Evolutionary conservation across 2,329 filamentous ascomycete species (phyloP).

Genomic region (Cladosporium sp.): DNA sequence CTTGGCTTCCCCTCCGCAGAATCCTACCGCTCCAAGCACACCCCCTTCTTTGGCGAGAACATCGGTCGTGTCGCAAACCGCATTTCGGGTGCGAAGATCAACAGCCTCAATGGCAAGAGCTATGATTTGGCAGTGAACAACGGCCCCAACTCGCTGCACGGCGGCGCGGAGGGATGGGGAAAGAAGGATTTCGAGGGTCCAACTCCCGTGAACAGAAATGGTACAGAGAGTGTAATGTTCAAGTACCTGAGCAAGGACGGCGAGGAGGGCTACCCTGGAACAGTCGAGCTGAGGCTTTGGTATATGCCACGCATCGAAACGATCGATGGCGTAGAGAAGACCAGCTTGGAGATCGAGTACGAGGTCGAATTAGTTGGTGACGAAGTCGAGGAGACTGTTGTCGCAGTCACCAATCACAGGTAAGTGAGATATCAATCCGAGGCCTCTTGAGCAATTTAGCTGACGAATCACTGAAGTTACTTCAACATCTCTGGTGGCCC

Average conservation of each 20-base stretch:
- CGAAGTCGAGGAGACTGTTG: constrained; percentile 77
- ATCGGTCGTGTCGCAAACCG: constrained; percentile 84
- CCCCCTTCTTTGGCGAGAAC: constrained; percentile 83
- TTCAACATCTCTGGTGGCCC: constrained; percentile 63
- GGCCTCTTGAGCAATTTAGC: background rate
- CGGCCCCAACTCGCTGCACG: constrained; percentile 62
- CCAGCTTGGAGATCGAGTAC: constrained; percentile 80
- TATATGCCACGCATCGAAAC: constrained; percentile 72
- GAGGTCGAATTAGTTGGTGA: constrained; percentile 73
- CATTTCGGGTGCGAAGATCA: constrained; percentile 66
- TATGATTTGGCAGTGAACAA: constrained; percentile 74
- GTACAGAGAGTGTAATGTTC: constrained; percentile 43
- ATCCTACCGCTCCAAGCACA: constrained; percentile 71
- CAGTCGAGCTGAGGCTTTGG: constrained; percentile 69
- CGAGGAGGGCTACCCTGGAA: constrained; percentile 87
- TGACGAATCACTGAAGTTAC: constrained; percentile 42
- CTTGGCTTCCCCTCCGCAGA: constrained; percentile 74
- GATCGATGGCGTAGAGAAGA: constrained; percentile 51
- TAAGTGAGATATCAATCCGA: constrained; percentile 35
- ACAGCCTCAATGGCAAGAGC: constrained; percentile 64
- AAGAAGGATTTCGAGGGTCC: constrained; percentile 75
- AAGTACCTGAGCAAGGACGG: constrained; percentile 66
- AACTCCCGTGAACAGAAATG: constrained; percentile 49
- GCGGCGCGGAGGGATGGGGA: constrained; percentile 67
- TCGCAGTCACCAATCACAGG: constrained; percentile 97